Conservation (phyloP, 345 rosid species). For the Rhodamnia argentea region DNA sequence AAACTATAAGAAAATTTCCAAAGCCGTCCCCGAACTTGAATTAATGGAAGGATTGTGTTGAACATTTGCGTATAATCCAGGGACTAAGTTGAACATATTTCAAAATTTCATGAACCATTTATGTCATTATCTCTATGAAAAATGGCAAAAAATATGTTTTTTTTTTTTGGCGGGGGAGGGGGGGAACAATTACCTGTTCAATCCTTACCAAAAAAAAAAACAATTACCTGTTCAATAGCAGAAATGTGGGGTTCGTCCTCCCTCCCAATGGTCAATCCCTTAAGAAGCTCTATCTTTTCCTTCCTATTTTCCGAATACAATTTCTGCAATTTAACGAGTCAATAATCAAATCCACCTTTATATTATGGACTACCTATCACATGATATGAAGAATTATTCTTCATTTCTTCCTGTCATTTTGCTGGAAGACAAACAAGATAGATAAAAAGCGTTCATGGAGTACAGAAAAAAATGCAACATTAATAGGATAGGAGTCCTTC, state of each 20-base stretch:
- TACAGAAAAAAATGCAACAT: neutral
- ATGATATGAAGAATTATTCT: neutral
- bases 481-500: neutral
- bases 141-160: too few species aligned
- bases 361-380: neutral
- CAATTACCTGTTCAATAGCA: slow-evolving; percentile 56
- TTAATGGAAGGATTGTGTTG: too few species aligned
- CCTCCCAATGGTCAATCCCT: slow-evolving; percentile 42
- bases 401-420: neutral
- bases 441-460: neutral
- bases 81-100: too few species aligned
- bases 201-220: accelerated
- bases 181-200: too few species aligned
- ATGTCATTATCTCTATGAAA: too few species aligned
- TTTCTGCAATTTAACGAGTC: slow-evolving; percentile 25
- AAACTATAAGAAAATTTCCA: too few species aligned
- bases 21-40: too few species aligned
- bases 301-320: slow-evolving; percentile 51
- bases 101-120: too few species aligned
- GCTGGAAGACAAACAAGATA: neutral
- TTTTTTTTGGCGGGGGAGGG: too few species aligned
- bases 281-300: slow-evolving; percentile 61
- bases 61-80: too few species aligned
- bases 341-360: neutral
- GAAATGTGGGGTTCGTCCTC: slow-evolving; percentile 30